These are phyloP conservation scores for Colletotrichum somersetense DNA, from an alignment of 2,329 filamentous ascomycete species.

Conservation along the genomic window DNA sequence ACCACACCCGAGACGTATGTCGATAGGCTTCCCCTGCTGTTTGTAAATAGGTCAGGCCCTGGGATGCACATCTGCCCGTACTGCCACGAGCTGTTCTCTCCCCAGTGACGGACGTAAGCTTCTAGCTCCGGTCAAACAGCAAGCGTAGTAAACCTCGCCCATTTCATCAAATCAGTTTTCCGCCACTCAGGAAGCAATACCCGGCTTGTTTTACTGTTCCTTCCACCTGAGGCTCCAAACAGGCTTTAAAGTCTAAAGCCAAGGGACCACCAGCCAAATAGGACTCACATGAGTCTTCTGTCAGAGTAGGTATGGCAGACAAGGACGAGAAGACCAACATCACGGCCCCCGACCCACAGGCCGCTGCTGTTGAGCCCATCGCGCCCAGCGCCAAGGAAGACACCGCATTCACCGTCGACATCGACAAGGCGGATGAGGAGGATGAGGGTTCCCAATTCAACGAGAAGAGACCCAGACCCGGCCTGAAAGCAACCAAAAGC, in stretches of 20 bases:
- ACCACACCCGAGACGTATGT: conserved; percentile 7
- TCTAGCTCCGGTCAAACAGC: conserved; percentile 10
- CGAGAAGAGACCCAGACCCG: conserved; percentile 33
- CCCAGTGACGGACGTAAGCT: conserved; percentile 26
- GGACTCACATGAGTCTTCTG: conserved; percentile 10
- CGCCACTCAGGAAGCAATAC: not conserved
- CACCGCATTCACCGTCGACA: conserved; percentile 27
- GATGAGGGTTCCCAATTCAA: conserved; percentile 17
- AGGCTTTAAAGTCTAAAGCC: not conserved
- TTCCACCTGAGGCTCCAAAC: not conserved
- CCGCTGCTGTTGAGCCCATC: conserved; percentile 47
- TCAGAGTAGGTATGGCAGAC: conserved; percentile 40
- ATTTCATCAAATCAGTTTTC: not conserved
- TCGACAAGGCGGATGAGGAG: conserved; percentile 36
- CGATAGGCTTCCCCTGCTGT: conserved; percentile 3
- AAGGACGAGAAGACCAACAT: conserved; percentile 46
- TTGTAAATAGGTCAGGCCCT: conserved; percentile 16
- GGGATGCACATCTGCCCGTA: conserved; percentile 10
- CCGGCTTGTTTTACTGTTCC: conserved; percentile 1
- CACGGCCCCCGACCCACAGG: conserved; percentile 48
- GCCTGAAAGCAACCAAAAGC: conserved; percentile 61
- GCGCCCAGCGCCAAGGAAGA: conserved; percentile 33
- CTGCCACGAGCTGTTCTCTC: conserved; percentile 14
- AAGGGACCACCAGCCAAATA: not conserved
- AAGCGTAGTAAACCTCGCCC: not conserved